Conservation (phyloP, 371 early-diverging fungal genomes). For the Lichtheimia ramosa region DNA sequence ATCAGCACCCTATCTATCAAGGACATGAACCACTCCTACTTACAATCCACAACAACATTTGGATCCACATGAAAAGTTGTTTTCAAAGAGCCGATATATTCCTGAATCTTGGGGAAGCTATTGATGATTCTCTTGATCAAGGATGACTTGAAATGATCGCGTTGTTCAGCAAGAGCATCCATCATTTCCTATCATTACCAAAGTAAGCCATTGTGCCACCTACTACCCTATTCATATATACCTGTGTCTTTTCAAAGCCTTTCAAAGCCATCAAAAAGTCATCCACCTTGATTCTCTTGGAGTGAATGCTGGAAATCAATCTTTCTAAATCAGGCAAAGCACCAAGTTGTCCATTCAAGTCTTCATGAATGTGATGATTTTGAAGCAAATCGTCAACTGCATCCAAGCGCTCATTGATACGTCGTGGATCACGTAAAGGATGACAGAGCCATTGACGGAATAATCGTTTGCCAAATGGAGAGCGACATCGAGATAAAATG, state of each 20-base stretch:
- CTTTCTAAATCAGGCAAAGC: slow-evolving; percentile 93
- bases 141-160: slow-evolving; percentile 39
- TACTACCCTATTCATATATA: slow-evolving; percentile 8
- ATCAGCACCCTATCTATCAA: background rate
- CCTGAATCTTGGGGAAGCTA: slow-evolving; percentile 54
- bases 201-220: too few relatives aligned
- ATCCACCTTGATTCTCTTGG: slow-evolving; percentile 75
- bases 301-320: slow-evolving; percentile 86
- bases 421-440: slow-evolving; percentile 72
- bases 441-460: slow-evolving; percentile 93
- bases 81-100: slow-evolving; percentile 58
- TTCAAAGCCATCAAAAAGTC: slow-evolving; percentile 71
- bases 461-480: slow-evolving; percentile 89
- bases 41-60: slow-evolving; percentile 62
- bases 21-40: slow-evolving; percentile 4
- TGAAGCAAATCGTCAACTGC: slow-evolving; percentile 82
- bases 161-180: background rate
- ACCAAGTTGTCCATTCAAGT: slow-evolving; percentile 26
- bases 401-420: slow-evolving; percentile 87
- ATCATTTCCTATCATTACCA: slow-evolving; percentile 1
- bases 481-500: slow-evolving; percentile 82
- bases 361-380: slow-evolving; percentile 51
- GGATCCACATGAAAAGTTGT: slow-evolving; percentile 55
- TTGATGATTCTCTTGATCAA: slow-evolving; percentile 42
- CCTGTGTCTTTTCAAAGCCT: slow-evolving; percentile 60